phyloP scores from a whole-genome alignment of 257 asterid species.

The Solanum phureja region DNA sequence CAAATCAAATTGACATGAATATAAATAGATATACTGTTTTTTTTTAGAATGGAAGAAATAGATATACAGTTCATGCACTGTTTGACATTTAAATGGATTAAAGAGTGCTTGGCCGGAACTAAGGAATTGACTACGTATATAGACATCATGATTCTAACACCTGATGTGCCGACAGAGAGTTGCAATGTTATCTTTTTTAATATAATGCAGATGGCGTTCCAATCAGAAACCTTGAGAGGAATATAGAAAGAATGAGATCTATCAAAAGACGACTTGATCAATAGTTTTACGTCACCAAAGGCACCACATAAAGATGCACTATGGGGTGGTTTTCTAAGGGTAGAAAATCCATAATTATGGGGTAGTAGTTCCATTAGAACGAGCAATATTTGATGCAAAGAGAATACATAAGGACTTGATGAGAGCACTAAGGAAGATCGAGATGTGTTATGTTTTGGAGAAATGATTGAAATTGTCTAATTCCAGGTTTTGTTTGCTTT shows the following conservation, averaged over 20 bases:
- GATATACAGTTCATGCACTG: not conserved
- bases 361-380: not conserved
- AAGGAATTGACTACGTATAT: not conserved
- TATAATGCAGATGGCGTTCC: not conserved
- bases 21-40: not conserved
- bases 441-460: not conserved
- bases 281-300: not conserved
- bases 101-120: not conserved
- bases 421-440: not conserved
- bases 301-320: not conserved
- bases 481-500: not conserved
- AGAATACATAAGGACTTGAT: not conserved
- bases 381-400: not conserved
- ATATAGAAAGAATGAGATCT: not conserved
- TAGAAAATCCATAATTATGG: not conserved
- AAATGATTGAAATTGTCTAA: not conserved
- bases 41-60: not conserved
- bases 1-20: not conserved
- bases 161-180: not conserved
- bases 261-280: not conserved
- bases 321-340: not conserved
- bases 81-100: not conserved
- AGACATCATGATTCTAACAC: not conserved
- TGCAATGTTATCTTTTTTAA: not conserved
- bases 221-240: not conserved